phyloP scores from a whole-genome alignment of 83 land plant species.

The Picea abies region DNA sequence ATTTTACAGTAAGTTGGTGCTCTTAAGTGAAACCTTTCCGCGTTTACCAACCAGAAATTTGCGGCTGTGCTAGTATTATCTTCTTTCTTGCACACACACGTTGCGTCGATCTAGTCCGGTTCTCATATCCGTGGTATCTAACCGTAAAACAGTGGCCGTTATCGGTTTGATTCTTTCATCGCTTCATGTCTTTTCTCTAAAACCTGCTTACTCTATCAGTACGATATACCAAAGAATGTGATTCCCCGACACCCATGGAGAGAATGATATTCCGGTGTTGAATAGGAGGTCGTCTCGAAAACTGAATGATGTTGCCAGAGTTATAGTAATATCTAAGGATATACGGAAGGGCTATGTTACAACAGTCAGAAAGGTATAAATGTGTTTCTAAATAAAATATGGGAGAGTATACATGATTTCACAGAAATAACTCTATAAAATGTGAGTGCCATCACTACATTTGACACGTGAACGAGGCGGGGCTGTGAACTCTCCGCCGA shows the following conservation, averaged over 20 bases:
- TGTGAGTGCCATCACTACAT: too few species aligned
- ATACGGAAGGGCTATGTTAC: slow-evolving; percentile 23
- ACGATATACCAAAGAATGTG: neutral
- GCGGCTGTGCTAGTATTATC: too few species aligned
- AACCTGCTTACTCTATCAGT: neutral
- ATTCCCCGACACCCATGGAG: neutral
- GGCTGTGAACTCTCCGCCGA: too few species aligned
- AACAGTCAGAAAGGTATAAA: slow-evolving; percentile 46
- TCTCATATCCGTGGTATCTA: neutral
- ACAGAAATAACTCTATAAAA: too few species aligned
- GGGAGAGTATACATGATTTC: too few species aligned
- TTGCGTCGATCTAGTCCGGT: too few species aligned
- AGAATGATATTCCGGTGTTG: neutral
- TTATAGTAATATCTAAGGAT: neutral
- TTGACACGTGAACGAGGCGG: too few species aligned
- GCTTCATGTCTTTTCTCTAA: neutral
- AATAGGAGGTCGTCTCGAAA: neutral
- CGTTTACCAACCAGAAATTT: too few species aligned
- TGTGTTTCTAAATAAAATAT: slow-evolving; percentile 42
- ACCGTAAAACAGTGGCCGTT: neutral
- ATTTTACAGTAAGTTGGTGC: too few species aligned
- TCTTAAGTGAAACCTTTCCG: too few species aligned
- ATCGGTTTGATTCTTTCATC: neutral
- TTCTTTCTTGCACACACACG: too few species aligned
- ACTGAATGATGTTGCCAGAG: too few species aligned